Conservation (phyloP, 2,329 filamentous ascomycete genomes). For the Ophiosphaerella herpotricha region DNA sequence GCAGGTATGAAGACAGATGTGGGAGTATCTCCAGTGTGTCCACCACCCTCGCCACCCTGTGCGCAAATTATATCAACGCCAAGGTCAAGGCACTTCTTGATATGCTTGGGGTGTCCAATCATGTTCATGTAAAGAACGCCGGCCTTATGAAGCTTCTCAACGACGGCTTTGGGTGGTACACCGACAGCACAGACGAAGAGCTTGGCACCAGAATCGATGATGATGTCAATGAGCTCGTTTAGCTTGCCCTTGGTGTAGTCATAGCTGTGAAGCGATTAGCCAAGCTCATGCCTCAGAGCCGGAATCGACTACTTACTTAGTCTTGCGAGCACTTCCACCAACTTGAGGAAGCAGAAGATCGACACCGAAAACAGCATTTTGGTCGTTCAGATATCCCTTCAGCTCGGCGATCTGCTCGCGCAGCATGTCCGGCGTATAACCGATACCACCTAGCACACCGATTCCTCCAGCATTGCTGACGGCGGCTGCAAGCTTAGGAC, state of each 20-base stretch:
- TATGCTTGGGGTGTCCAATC: slow-evolving; percentile 99
- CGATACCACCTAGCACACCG: slow-evolving; percentile 92
- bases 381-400: slow-evolving; percentile 84
- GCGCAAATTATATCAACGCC: slow-evolving; percentile 97
- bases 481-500: slow-evolving; percentile 92
- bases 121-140: slow-evolving; percentile 99
- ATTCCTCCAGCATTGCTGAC: slow-evolving; percentile 97
- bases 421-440: slow-evolving; percentile 97
- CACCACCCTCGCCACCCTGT: slow-evolving; percentile 95
- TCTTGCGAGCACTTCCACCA: slow-evolving; percentile 91
- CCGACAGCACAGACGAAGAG: slow-evolving; percentile 98
- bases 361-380: slow-evolving; percentile 94
- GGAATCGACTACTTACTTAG: slow-evolving; percentile 65
- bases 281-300: not conserved
- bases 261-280: slow-evolving; percentile 65
- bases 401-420: slow-evolving; percentile 92
- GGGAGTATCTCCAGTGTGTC: slow-evolving; percentile 92
- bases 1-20: slow-evolving; percentile 91
- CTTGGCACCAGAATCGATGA: slow-evolving; percentile 88
- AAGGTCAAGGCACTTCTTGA: slow-evolving; percentile 86
- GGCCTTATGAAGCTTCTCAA: slow-evolving; percentile 84
- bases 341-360: slow-evolving; percentile 94
- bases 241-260: slow-evolving; percentile 99
- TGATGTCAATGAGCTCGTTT: slow-evolving; percentile 83
- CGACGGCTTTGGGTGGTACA: slow-evolving; percentile 83